phyloP scores from a whole-genome alignment of 2,329 filamentous ascomycete species.

The Fusarium musae region DNA sequence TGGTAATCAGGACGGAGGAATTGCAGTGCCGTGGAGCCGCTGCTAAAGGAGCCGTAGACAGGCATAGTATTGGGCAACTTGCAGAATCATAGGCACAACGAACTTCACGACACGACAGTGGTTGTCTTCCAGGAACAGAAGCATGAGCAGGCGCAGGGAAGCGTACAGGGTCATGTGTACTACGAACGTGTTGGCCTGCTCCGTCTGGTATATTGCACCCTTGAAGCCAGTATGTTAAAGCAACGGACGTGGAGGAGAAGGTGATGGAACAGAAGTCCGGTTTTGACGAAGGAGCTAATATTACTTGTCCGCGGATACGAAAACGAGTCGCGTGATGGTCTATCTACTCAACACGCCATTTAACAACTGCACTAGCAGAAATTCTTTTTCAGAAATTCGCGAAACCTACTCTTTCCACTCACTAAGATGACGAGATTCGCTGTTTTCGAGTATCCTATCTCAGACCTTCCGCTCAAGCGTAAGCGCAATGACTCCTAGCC shows the following conservation, averaged over 20 bases:
- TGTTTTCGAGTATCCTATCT: no score
- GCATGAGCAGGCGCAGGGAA: accelerated
- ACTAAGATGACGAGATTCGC: no score
- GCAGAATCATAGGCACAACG: accelerated
- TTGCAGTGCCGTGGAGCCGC: background rate
- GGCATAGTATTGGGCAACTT: background rate
- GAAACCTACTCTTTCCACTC: no score
- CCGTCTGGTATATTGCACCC: background rate
- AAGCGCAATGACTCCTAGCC: accelerated
- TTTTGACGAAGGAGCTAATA: no score
- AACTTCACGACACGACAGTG: background rate
- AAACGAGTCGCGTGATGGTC: no score
- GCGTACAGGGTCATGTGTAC: accelerated
- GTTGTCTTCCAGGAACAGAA: background rate
- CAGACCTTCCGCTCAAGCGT: background rate
- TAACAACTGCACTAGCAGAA: no score
- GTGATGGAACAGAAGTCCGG: no score
- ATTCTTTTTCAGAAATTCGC: no score
- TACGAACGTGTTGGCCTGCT: background rate
- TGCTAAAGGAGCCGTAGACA: background rate
- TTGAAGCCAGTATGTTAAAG: background rate
- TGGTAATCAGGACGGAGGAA: background rate
- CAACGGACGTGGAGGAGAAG: no score
- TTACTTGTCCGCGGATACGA: no score
- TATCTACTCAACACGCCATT: no score